Conservation (phyloP, 148 eudicot genomes). For the Chenopodium berlandieri region DNA sequence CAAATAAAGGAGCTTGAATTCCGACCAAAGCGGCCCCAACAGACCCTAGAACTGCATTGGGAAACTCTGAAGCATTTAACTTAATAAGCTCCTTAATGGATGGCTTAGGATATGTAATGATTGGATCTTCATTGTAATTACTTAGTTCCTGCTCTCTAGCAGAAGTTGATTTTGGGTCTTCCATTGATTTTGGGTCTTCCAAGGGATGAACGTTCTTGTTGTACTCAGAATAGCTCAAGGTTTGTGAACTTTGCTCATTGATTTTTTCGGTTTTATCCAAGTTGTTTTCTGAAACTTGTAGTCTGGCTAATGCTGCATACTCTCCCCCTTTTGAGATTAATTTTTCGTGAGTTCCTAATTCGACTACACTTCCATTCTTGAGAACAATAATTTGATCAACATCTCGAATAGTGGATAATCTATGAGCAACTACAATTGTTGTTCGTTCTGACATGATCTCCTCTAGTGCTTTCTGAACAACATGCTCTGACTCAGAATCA, state of each 20-base stretch:
- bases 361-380: slow-evolving; percentile 50
- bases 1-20: slow-evolving; percentile 56
- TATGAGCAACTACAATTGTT: slow-evolving; percentile 62
- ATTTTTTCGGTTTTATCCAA: slow-evolving; percentile 17
- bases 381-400: slow-evolving; percentile 54
- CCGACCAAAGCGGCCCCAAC: slow-evolving; percentile 66
- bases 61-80: slow-evolving; percentile 57
- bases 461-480: slow-evolving; percentile 61
- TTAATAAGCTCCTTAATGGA: slow-evolving; percentile 54
- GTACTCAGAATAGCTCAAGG: slow-evolving; percentile 12
- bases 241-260: neutral
- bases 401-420: slow-evolving; percentile 56
- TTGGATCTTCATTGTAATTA: neutral
- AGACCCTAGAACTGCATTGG: slow-evolving; percentile 56
- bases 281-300: slow-evolving; percentile 41
- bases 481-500: slow-evolving; percentile 65
- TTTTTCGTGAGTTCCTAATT: slow-evolving; percentile 49
- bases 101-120: slow-evolving; percentile 16
- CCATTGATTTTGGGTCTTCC: slow-evolving; percentile 20
- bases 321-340: slow-evolving; percentile 48
- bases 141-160: slow-evolving; percentile 18
- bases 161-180: slow-evolving; percentile 19
- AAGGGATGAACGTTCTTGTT: neutral
- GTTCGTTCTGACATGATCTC: slow-evolving; percentile 52
- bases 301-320: slow-evolving; percentile 46